These are phyloP conservation scores for Trypanosoma brucei DNA, from an alignment of 208 protist genomes.

Conservation along the genomic window DNA sequence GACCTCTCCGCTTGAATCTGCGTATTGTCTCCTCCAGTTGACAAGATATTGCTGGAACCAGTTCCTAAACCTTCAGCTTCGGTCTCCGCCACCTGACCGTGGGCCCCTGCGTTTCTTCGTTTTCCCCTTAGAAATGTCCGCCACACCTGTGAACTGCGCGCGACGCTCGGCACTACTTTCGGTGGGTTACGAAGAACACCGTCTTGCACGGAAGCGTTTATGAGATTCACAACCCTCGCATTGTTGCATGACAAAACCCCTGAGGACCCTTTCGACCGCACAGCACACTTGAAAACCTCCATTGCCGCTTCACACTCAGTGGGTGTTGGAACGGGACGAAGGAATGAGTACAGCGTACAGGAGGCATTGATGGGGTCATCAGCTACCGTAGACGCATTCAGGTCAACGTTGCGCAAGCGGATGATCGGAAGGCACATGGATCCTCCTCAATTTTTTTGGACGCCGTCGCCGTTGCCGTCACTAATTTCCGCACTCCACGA, in stretches of 20 bases:
- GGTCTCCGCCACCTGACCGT: not conserved
- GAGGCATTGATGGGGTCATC: slow-evolving; percentile 46
- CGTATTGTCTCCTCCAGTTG: not conserved
- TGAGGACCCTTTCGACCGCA: slow-evolving; percentile 26
- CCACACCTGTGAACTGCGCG: slow-evolving; percentile 16
- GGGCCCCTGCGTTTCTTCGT: not conserved
- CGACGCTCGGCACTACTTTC: slow-evolving; percentile 32
- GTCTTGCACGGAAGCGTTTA: slow-evolving; percentile 44
- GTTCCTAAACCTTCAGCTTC: not conserved
- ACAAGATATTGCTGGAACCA: not conserved
- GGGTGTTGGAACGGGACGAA: slow-evolving; percentile 51
- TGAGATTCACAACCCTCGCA: slow-evolving; percentile 28
- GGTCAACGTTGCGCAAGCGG: slow-evolving; percentile 41
- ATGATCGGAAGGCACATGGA: slow-evolving; percentile 58
- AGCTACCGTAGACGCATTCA: slow-evolving; percentile 38
- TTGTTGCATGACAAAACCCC: slow-evolving; percentile 21
- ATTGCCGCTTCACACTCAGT: slow-evolving; percentile 46
- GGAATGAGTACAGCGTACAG: slow-evolving; percentile 75
- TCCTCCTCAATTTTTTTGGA: not conserved
- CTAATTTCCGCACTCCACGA: not conserved
- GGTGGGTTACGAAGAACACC: slow-evolving; percentile 38
- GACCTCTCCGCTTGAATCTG: too few relatives aligned
- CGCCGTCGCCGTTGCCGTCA: not conserved
- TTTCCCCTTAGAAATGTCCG: slow-evolving; percentile 4
- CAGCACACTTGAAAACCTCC: slow-evolving; percentile 33